Percentiles rank a stretch among this genome's conserved stretches.
Evolutionary conservation across 2,329 filamentous ascomycete species (phyloP).

Genomic region (Didymella pinodella): DNA sequence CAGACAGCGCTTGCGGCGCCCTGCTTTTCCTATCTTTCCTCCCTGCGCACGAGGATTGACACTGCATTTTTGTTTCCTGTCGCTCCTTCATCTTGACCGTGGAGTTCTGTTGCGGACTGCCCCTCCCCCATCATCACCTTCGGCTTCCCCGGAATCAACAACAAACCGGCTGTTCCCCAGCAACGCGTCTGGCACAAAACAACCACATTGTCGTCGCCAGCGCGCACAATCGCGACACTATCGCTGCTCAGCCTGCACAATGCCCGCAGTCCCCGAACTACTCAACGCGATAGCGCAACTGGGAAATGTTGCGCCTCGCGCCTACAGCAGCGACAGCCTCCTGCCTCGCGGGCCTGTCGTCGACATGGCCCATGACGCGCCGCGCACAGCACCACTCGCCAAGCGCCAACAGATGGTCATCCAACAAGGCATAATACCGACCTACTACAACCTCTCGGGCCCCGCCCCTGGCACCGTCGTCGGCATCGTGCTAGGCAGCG

Average conservation of each 20-base stretch:
- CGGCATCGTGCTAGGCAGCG: slow-evolving; percentile 66
- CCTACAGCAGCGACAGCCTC: neutral
- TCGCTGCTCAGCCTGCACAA: slow-evolving; percentile 26
- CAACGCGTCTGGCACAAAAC: slow-evolving; percentile 23
- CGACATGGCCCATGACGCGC: slow-evolving; percentile 23
- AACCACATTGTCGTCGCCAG: slow-evolving; percentile 15
- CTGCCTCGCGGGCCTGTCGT: slow-evolving; percentile 21
- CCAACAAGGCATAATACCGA: slow-evolving; percentile 61
- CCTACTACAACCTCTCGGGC: slow-evolving; percentile 65
- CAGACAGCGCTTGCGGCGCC: slow-evolving; percentile 26
- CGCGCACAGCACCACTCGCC: slow-evolving; percentile 22
- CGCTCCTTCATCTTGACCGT: slow-evolving; percentile 17
- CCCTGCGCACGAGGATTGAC: slow-evolving; percentile 5
- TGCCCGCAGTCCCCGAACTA: slow-evolving; percentile 40
- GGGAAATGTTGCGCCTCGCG: slow-evolving; percentile 32
- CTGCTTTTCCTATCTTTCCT: slow-evolving; percentile 11
- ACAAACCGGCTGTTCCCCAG: slow-evolving; percentile 27
- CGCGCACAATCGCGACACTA: slow-evolving; percentile 22
- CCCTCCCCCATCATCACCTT: slow-evolving; percentile 32
- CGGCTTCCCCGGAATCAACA: slow-evolving; percentile 31
- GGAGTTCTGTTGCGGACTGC: slow-evolving; percentile 23
- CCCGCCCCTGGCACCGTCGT: slow-evolving; percentile 65
- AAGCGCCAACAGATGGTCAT: slow-evolving; percentile 33
- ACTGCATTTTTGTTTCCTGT: slow-evolving; percentile 9
- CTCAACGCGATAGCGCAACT: slow-evolving; percentile 33